These are phyloP conservation scores for Suillus plorans DNA, from an alignment of 768 basidiomycete species.

Conservation along the genomic window DNA sequence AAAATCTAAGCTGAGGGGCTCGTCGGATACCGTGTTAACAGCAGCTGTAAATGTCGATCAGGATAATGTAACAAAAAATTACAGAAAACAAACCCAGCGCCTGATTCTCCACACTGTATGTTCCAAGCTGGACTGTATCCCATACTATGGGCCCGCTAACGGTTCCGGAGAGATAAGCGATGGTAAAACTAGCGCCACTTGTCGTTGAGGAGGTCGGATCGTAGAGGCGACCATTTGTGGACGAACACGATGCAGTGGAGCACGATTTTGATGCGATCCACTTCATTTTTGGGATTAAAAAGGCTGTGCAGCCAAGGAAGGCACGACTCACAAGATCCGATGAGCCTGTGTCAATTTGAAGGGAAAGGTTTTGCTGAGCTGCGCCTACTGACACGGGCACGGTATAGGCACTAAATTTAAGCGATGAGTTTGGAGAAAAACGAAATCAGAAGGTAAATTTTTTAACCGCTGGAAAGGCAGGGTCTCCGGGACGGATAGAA, in stretches of 20 bases:
- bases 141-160: constrained; percentile 67
- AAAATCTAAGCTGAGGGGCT: constrained; percentile 58
- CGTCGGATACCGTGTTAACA: constrained; percentile 50
- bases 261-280: constrained; percentile 77
- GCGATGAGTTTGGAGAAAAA: constrained; percentile 3
- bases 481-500: neutral
- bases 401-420: constrained; percentile 57
- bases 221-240: constrained; percentile 50
- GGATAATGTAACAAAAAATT: neutral
- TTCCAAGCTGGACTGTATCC: constrained; percentile 64
- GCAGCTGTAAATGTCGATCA: constrained; percentile 45
- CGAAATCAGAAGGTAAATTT: neutral
- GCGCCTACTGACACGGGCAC: constrained; percentile 57
- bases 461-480: neutral
- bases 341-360: constrained; percentile 82
- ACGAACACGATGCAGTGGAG: constrained; percentile 49
- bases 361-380: constrained; percentile 47
- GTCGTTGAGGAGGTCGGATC: constrained; percentile 48
- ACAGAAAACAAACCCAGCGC: constrained; percentile 52
- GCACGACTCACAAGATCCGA: constrained; percentile 64
- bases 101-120: constrained; percentile 62
- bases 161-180: constrained; percentile 59
- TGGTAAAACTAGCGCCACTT: constrained; percentile 45
- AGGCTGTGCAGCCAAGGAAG: constrained; percentile 3
- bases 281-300: constrained; percentile 33